Evolutionary conservation across 306 rosid species (phyloP).

Genomic region (Begonia masoniana): DNA sequence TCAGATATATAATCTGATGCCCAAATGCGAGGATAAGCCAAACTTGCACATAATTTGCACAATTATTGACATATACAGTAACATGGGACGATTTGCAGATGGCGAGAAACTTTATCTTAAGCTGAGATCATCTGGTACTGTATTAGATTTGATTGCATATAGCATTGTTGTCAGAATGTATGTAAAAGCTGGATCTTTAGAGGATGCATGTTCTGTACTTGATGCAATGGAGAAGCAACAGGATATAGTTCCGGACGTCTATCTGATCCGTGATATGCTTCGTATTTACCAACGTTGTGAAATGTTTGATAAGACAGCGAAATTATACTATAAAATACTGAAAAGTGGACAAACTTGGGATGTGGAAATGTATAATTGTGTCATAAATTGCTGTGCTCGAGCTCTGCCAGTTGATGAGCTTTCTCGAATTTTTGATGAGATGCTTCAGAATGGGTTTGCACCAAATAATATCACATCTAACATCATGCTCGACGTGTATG

Average conservation of each 20-base stretch:
- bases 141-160: constrained; percentile 66
- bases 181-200: constrained; percentile 58
- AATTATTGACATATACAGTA: constrained; percentile 67
- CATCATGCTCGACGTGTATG: constrained; percentile 62
- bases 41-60: constrained; percentile 75
- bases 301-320: constrained; percentile 45
- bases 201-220: constrained; percentile 71
- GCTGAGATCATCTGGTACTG: constrained; percentile 42
- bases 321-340: constrained; percentile 46
- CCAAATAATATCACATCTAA: constrained; percentile 66
- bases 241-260: constrained; percentile 51
- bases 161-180: constrained; percentile 74
- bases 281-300: constrained; percentile 66
- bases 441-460: constrained; percentile 51
- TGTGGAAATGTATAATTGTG: constrained; percentile 69
- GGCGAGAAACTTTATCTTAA: constrained; percentile 52
- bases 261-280: constrained; percentile 59
- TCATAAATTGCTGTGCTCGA: constrained; percentile 70
- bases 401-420: constrained; percentile 83
- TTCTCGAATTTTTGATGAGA: constrained; percentile 68
- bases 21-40: constrained; percentile 29
- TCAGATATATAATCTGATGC: constrained; percentile 37
- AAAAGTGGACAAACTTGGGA: constrained; percentile 55
- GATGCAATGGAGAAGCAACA: constrained; percentile 45
- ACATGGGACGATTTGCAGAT: constrained; percentile 42